Percentiles rank a stretch among this genome's conserved stretches.
Conservation (phyloP, 257 asterid species). For the Penstemon barbatus region DNA sequence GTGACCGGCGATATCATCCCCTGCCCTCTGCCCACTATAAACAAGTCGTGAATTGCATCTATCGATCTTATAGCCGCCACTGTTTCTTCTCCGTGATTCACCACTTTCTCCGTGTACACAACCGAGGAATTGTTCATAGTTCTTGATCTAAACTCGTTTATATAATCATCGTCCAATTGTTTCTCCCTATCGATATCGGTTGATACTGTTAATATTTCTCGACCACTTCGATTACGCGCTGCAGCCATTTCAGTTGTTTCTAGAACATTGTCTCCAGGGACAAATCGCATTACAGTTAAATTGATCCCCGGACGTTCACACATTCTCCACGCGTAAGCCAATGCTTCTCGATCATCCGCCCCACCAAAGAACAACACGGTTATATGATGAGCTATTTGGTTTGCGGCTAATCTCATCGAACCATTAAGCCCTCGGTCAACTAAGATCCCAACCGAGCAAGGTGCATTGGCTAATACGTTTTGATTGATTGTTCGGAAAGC, state of each 20-base stretch:
- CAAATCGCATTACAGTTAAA: constrained; percentile 62
- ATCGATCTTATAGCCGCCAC: constrained; percentile 69
- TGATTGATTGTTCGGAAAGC: constrained; percentile 71
- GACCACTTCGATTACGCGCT: constrained; percentile 13
- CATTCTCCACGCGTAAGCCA: constrained; percentile 80
- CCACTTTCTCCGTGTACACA: constrained; percentile 48
- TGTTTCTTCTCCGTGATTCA: constrained; percentile 82
- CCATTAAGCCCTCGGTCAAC: constrained; percentile 89
- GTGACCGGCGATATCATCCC: constrained; percentile 65
- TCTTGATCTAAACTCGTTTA: constrained; percentile 54
- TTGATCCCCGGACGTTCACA: constrained; percentile 58
- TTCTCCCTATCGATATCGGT: constrained; percentile 55
- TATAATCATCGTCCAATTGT: constrained; percentile 58
- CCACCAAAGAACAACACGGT: constrained; percentile 84
- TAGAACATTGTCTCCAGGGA: constrained; percentile 38
- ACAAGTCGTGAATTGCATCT: constrained; percentile 62
- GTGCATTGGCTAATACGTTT: constrained; percentile 71
- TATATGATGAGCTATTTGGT: constrained; percentile 58
- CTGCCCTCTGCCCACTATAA: constrained; percentile 81
- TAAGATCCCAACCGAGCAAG: constrained; percentile 84
- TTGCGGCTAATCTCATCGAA: constrained; percentile 55
- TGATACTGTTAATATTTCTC: constrained; percentile 37
- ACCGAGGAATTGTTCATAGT: constrained; percentile 45
- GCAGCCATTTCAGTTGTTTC: constrained; percentile 14
- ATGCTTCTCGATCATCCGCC: constrained; percentile 79